Evolutionary conservation across 139 green algal species (phyloP).

Genomic region (Pycnococcus provasolii): DNA sequence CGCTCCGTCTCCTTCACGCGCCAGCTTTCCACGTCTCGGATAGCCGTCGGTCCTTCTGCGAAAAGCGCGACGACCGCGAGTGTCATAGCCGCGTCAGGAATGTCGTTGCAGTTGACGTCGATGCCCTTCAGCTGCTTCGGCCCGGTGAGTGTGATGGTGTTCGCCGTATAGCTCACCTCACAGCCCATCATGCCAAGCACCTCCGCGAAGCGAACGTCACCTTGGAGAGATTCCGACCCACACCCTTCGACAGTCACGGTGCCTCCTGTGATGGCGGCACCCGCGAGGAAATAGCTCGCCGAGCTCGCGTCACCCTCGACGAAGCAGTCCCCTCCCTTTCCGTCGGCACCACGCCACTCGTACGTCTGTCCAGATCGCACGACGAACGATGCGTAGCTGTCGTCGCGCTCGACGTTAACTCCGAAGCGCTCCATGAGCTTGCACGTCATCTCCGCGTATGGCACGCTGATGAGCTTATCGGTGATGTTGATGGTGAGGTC

Average conservation of each 20-base stretch:
- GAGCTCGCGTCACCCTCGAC: conserved; percentile 94
- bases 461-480: conserved; percentile 87
- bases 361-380: conserved; percentile 57
- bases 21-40: conserved; percentile 96
- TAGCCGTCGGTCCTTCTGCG: conserved; percentile 72
- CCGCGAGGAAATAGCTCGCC: conserved; percentile 81
- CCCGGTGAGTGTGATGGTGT: conserved; percentile 86
- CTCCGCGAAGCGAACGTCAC: conserved; percentile 85
- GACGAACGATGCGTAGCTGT: conserved; percentile 17
- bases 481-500: conserved; percentile 66
- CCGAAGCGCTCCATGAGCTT: conserved; percentile 81
- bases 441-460: conserved; percentile 98
- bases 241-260: conserved; percentile 86
- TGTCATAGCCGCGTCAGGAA: conserved; percentile 98
- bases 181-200: conserved; percentile 96
- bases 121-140: conserved; percentile 62
- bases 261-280: conserved; percentile 80
- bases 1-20: conserved; percentile 98
- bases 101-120: conserved; percentile 97
- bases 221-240: conserved; percentile 79
- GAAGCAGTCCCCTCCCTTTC: conserved; percentile 55
- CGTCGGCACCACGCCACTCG: conserved; percentile 45
- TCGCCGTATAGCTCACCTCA: conserved; percentile 74
- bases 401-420: conserved; percentile 27
- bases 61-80: conserved; percentile 89